Evolutionary conservation across 345 rosid genomes (phyloP).

Genomic region (Geranium brycei): DNA sequence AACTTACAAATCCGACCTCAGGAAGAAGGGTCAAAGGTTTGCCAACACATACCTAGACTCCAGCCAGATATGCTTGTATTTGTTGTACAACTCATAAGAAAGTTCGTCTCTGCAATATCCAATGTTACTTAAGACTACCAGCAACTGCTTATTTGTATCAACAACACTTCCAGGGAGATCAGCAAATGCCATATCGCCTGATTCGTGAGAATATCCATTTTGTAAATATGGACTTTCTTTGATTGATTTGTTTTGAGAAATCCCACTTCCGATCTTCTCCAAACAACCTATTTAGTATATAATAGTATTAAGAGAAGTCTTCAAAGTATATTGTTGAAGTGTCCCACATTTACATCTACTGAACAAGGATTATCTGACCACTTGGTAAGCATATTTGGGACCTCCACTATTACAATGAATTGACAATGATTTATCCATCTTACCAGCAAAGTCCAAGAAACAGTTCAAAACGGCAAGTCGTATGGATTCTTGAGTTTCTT

Average conservation of each 20-base stretch:
- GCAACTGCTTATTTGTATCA: conserved; percentile 59
- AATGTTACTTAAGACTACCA: conserved; percentile 78
- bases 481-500: conserved; percentile 80
- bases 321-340: neutral
- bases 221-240: conserved; percentile 34
- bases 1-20: neutral
- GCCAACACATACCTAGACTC: conserved; percentile 42
- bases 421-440: neutral
- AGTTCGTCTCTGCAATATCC: conserved; percentile 97
- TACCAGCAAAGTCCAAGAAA: conserved; percentile 98
- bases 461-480: conserved; percentile 86
- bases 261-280: conserved; percentile 49
- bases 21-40: conserved; percentile 1
- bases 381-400: too few relatives aligned
- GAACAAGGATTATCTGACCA: too few relatives aligned
- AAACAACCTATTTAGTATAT: conserved; percentile 33
- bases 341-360: too few relatives aligned
- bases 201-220: conserved; percentile 53
- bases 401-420: neutral
- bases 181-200: conserved; percentile 28
- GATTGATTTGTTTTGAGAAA: conserved; percentile 36
- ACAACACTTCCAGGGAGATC: conserved; percentile 52
- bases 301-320: conserved; percentile 4
- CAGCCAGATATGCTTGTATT: conserved; percentile 66
- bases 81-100: conserved; percentile 62